Evolutionary conservation across 129 eudicot species (phyloP).

Genomic region (Saussurea involucrata): DNA sequence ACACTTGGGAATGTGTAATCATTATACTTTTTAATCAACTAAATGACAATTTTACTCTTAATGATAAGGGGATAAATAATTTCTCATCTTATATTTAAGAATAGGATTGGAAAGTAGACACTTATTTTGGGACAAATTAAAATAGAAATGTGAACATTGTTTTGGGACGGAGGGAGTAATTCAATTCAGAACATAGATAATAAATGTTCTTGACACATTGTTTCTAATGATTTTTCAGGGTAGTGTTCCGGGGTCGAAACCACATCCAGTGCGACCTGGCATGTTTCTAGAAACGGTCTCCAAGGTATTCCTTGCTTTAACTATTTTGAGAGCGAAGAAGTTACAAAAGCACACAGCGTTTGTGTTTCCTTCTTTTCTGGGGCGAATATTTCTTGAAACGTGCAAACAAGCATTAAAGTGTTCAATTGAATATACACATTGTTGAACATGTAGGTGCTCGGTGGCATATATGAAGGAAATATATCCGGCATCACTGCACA

Average conservation of each 20-base stretch:
- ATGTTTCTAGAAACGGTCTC: constrained; percentile 97
- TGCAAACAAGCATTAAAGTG: background rate
- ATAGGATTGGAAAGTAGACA: too few relatives aligned
- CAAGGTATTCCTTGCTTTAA: constrained; percentile 53
- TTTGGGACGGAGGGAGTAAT: too few relatives aligned
- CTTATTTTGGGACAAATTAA: too few relatives aligned
- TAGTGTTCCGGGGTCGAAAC: constrained; percentile 55
- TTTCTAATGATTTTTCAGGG: constrained; percentile 40
- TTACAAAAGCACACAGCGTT: background rate
- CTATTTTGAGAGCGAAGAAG: background rate
- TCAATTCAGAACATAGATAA: background rate
- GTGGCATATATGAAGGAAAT: constrained; percentile 84
- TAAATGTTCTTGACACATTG: constrained; percentile 10
- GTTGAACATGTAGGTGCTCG: constrained; percentile 62
- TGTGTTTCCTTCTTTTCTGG: background rate
- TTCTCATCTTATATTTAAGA: too few relatives aligned
- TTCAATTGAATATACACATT: constrained; percentile 2
- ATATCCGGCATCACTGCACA: constrained; percentile 92
- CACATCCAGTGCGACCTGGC: constrained; percentile 95
- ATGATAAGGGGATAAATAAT: too few relatives aligned
- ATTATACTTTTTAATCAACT: too few relatives aligned
- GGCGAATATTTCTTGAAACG: background rate
- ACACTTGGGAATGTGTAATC: too few relatives aligned
- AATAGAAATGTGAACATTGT: too few relatives aligned
- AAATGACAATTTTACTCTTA: too few relatives aligned